phyloP scores from a whole-genome alignment of 495 filamentous ascomycete species.

The Beverwykella pulmonaria region DNA sequence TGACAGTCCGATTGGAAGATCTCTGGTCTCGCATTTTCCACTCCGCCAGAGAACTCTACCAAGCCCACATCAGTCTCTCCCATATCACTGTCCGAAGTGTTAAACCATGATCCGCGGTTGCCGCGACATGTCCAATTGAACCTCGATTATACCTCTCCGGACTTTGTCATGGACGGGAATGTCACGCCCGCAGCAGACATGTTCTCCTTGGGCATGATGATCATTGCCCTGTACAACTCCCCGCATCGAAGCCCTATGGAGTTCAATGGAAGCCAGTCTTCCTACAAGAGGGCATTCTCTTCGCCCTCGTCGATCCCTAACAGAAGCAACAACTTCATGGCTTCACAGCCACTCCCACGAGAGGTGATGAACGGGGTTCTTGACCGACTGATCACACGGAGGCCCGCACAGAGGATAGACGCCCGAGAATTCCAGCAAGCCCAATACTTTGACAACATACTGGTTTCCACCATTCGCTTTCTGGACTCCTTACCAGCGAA shows the following conservation, averaged over 20 bases:
- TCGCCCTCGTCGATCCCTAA: slow-evolving; percentile 76
- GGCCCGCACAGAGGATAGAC: slow-evolving; percentile 81
- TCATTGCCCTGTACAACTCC: slow-evolving; percentile 87
- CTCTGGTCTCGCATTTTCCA: slow-evolving; percentile 86
- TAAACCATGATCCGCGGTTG: slow-evolving; percentile 81
- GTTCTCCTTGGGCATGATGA: slow-evolving; percentile 88
- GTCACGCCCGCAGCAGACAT: slow-evolving; percentile 80
- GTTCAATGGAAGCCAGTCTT: slow-evolving; percentile 71
- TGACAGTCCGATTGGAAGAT: slow-evolving; percentile 95
- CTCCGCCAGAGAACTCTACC: slow-evolving; percentile 69
- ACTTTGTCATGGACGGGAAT: slow-evolving; percentile 87
- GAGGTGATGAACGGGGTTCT: slow-evolving; percentile 74
- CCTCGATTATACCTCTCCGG: slow-evolving; percentile 90
- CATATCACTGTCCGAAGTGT: slow-evolving; percentile 78
- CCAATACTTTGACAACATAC: slow-evolving; percentile 92
- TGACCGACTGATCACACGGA: slow-evolving; percentile 79
- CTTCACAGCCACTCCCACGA: slow-evolving; percentile 73
- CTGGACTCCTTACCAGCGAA: slow-evolving; percentile 88
- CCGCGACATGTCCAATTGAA: slow-evolving; percentile 83
- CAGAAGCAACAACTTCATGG: slow-evolving; percentile 79
- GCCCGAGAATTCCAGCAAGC: slow-evolving; percentile 93
- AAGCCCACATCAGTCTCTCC: slow-evolving; percentile 70
- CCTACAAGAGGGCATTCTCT: slow-evolving; percentile 79
- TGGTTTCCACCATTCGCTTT: slow-evolving; percentile 94
- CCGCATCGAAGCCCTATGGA: slow-evolving; percentile 86